phyloP scores from a whole-genome alignment of 495 filamentous ascomycete genomes.

The Talaromyces liani region DNA sequence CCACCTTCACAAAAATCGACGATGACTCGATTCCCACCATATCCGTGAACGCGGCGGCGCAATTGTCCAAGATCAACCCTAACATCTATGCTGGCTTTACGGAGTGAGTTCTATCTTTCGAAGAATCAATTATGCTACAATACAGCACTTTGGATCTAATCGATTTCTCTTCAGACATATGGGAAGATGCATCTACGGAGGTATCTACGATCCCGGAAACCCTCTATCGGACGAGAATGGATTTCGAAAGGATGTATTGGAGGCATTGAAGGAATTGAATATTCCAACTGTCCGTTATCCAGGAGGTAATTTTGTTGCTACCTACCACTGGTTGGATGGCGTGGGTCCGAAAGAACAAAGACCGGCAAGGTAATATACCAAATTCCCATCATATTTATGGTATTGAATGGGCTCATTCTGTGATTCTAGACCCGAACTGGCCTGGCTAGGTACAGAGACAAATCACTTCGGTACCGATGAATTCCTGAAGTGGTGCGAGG shows the following conservation, averaged over 20 bases:
- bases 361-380: conserved; percentile 34
- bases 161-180: conserved; percentile 49
- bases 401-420: neutral
- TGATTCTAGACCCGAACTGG: conserved; percentile 53
- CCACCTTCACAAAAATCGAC: conserved; percentile 59
- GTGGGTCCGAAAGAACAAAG: conserved; percentile 62
- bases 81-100: conserved; percentile 73
- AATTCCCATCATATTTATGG: neutral
- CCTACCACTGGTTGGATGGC: conserved; percentile 78
- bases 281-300: conserved; percentile 73
- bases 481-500: conserved; percentile 72
- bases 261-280: conserved; percentile 59
- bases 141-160: neutral
- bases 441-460: conserved; percentile 66
- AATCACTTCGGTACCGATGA: conserved; percentile 79
- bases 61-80: conserved; percentile 60
- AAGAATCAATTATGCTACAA: conserved; percentile 5
- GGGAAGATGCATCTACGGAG: conserved; percentile 80
- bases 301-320: conserved; percentile 73
- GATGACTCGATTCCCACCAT: conserved; percentile 52
- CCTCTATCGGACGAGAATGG: conserved; percentile 64
- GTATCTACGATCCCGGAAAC: conserved; percentile 70
- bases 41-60: conserved; percentile 49
- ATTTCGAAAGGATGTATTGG: conserved; percentile 68
- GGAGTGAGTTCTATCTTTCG: conserved; percentile 42